Evolutionary conservation across 805 yeast species (phyloP).

Genomic region (Metschnikowia henanensis): DNA sequence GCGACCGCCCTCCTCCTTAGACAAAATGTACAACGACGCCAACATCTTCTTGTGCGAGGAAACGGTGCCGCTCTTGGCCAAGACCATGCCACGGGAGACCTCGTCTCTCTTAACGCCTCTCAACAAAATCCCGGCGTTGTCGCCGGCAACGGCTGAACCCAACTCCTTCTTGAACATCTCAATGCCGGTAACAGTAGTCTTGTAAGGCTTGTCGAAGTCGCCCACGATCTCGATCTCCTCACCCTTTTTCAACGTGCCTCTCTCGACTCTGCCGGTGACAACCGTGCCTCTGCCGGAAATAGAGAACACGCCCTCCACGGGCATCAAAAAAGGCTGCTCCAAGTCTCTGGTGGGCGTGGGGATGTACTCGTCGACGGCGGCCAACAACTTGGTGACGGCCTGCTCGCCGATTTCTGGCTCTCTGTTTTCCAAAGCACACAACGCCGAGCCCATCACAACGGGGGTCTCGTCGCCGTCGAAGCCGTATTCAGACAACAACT

Average conservation of each 20-base stretch:
- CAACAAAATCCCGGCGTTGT: slow-evolving; percentile 95
- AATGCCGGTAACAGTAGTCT: slow-evolving; percentile 96
- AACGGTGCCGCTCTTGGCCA: slow-evolving; percentile 89
- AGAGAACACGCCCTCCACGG: slow-evolving; percentile 96
- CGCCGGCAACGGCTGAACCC: slow-evolving; percentile 98
- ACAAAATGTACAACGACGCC: slow-evolving; percentile 88
- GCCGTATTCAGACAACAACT: slow-evolving; percentile 84
- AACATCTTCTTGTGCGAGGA: slow-evolving; percentile 92
- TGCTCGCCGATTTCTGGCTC: slow-evolving; percentile 90
- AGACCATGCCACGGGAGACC: slow-evolving; percentile 95
- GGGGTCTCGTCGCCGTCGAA: slow-evolving; percentile 99
- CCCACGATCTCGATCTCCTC: slow-evolving; percentile 99
- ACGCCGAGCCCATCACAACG: slow-evolving; percentile 97
- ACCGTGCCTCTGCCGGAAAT: slow-evolving; percentile 99
- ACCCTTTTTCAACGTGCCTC: slow-evolving; percentile 97
- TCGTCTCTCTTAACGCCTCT: slow-evolving; percentile 99
- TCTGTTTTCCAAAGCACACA: slow-evolving; percentile 89
- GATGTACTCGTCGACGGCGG: slow-evolving; percentile 89
- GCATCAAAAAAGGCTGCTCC: slow-evolving; percentile 95
- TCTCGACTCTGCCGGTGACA: slow-evolving; percentile 98
- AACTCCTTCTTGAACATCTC: slow-evolving; percentile 99
- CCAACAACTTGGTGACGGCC: slow-evolving; percentile 80
- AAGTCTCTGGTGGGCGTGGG: slow-evolving; percentile 97
- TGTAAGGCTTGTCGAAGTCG: slow-evolving; percentile 78
- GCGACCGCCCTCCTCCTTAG: slow-evolving; percentile 99